Percentiles rank a stretch among this genome's conserved stretches.
phyloP scores from a whole-genome alignment of 108 stramenopile species.

The Conticribra weissflogii region DNA sequence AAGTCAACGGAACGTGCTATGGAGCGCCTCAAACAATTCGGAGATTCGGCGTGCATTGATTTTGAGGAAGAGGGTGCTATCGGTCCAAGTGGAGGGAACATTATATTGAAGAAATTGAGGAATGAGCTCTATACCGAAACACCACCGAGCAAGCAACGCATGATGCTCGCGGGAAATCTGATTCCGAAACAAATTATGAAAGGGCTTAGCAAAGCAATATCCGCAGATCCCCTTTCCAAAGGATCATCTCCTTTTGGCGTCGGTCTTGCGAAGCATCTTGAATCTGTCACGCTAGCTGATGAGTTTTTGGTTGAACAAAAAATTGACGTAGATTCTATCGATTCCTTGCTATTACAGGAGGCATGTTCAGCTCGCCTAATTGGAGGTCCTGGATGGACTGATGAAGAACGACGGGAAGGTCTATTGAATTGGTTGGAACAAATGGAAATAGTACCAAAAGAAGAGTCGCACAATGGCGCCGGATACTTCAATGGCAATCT shows the following conservation, averaged over 20 bases:
- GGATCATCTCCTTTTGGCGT: slow-evolving; percentile 66
- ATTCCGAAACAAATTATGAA: slow-evolving; percentile 64
- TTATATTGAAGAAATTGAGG: slow-evolving; percentile 45
- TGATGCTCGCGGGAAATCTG: slow-evolving; percentile 33
- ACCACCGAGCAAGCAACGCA: slow-evolving; percentile 26
- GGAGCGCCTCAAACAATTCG: slow-evolving; percentile 37
- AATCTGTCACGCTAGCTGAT: slow-evolving; percentile 57
- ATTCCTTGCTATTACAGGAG: slow-evolving; percentile 52
- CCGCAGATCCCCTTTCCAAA: slow-evolving; percentile 47
- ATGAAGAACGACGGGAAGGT: slow-evolving; percentile 63
- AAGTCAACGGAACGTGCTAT: slow-evolving; percentile 45
- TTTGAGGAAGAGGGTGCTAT: slow-evolving; percentile 21
- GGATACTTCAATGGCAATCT: slow-evolving; percentile 76
- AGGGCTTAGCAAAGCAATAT: slow-evolving; percentile 59
- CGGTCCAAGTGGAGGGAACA: slow-evolving; percentile 44
- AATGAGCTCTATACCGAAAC: slow-evolving; percentile 41
- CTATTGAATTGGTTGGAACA: slow-evolving; percentile 65
- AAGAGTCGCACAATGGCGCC: slow-evolving; percentile 13
- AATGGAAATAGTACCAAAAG: slow-evolving; percentile 49
- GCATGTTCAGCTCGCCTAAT: slow-evolving; percentile 78
- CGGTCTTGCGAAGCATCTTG: slow-evolving; percentile 65
- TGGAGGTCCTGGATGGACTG: slow-evolving; percentile 53
- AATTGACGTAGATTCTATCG: slow-evolving; percentile 54
- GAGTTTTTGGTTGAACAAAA: slow-evolving; percentile 66
- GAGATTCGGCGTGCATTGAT: slow-evolving; percentile 6